phyloP scores from a whole-genome alignment of 2,329 filamentous ascomycete species.

The Acarospora socialis region DNA sequence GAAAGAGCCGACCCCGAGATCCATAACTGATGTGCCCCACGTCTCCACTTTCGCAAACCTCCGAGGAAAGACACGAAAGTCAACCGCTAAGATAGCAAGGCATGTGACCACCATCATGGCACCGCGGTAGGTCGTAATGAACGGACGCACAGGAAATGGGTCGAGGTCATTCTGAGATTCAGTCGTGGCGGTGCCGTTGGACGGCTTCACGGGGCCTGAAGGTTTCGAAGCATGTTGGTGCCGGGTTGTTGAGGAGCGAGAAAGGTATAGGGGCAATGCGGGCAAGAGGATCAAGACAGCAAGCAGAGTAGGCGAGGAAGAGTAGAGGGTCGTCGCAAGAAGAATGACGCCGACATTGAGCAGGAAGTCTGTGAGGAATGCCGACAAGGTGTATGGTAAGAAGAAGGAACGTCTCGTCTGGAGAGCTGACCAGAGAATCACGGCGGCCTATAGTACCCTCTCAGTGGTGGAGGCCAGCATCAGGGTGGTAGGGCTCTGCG shows the following conservation, averaged over 20 bases:
- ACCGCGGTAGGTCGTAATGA: conserved; percentile 81
- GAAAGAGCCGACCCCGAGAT: conserved; percentile 91
- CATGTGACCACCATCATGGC: conserved; percentile 86
- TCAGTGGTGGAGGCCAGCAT: conserved; percentile 14
- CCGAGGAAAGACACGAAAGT: conserved; percentile 83
- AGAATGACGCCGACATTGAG: conserved; percentile 74
- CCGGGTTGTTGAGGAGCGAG: conserved; percentile 9
- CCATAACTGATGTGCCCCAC: conserved; percentile 99
- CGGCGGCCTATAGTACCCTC: conserved; percentile 46
- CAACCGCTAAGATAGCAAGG: conserved; percentile 86
- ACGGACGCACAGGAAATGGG: conserved; percentile 68
- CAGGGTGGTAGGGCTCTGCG: conserved; percentile 20
- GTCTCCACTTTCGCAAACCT: conserved; percentile 96
- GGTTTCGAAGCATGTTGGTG: conserved; percentile 13
- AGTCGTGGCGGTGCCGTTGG: conserved; percentile 11
- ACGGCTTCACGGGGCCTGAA: conserved; percentile 1
- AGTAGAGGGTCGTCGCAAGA: conserved; percentile 75
- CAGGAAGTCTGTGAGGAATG: conserved; percentile 66
- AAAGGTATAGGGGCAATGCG: conserved; percentile 45
- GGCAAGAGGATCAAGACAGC: conserved; percentile 61
- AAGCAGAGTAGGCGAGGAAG: conserved; percentile 57
- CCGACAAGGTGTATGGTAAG: conserved; percentile 53
- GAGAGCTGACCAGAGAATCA: conserved; percentile 76
- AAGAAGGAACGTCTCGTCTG: conserved; percentile 79
- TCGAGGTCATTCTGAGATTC: conserved; percentile 22